Conservation (phyloP, 2,329 filamentous ascomycete species). For the Xylaria hypoxylon region DNA sequence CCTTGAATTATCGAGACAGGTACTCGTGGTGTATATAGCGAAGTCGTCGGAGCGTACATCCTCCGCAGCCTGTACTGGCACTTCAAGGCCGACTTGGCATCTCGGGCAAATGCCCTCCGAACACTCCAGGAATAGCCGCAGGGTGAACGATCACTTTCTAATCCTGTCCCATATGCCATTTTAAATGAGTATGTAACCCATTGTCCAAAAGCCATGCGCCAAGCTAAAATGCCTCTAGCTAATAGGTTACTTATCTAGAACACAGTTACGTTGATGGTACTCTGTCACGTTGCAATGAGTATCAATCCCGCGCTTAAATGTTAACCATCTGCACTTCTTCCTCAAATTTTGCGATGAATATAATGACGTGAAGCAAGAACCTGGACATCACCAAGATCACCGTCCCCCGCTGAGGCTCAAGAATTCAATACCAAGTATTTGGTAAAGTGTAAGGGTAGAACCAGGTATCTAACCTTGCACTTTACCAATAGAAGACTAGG, state of each 20-base stretch:
- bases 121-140: not conserved
- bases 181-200: not conserved
- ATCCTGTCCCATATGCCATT: not conserved
- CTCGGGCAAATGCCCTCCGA: slow-evolving; percentile 29
- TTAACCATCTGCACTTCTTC: not conserved
- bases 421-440: too few relatives aligned
- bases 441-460: too few relatives aligned
- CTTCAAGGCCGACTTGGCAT: not conserved
- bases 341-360: not conserved
- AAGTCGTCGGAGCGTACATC: slow-evolving; percentile 6
- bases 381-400: slow-evolving; percentile 1
- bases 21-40: slow-evolving; percentile 11
- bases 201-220: not conserved
- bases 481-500: too few relatives aligned
- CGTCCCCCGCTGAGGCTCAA: too few relatives aligned
- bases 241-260: not conserved
- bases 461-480: too few relatives aligned
- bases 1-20: not conserved
- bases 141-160: not conserved
- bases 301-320: not conserved
- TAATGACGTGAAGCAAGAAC: not conserved
- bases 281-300: not conserved
- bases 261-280: not conserved
- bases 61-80: slow-evolving; percentile 18
- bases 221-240: slow-evolving; percentile 10